Evolutionary conservation across 805 yeast genomes (phyloP), one percentile per base, ranked within the genome.

Genomic region (Pichia eremophila): DNA sequence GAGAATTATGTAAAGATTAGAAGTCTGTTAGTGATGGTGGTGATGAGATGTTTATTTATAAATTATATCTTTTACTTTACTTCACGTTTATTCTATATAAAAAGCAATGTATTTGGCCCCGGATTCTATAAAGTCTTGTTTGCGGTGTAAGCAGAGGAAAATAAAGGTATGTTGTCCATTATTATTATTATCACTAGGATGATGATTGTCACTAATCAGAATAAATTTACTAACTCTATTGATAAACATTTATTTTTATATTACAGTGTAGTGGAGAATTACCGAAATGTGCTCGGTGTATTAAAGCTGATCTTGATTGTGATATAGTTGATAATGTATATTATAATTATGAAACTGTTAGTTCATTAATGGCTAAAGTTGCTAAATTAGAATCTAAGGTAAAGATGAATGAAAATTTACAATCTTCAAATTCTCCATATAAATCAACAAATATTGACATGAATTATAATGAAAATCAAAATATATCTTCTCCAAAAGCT

Each of bases 231-330:
- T 34, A 34, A 34, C 36, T 15, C 2, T 7, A 14, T 34, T 22
- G 25, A 22, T 22, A 19, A 19, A 19, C 18, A 14, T 8, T 41
- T 29, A 40, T 37, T 8, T 19, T 31, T 25, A 8, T 14, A 17
- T n/a, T 36, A 36, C n/a, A 58, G 60, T 58, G 62, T 46, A 49
- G 57, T 3, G 60, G 54, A 12, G 57, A 56, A 28, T 27, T 58
- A 3, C 62, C 61, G 1, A 40, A 41, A 11, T 58, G 61, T 43
- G 46, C 50, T 6, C 35, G 56, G 35, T 58, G 61, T 41, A 31
- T 32, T 15, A 57, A 55, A 29, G 50, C 58, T 5, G 44, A 49
- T 8, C 40, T 48, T 1, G 46, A 48, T 10, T 58, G 62, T 39
- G 54, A 57, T 40, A 53, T 58, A 11, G 43, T 44, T 10, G 56